Conservation (phyloP, 768 basidiomycete species). For the Russula sp. region DNA sequence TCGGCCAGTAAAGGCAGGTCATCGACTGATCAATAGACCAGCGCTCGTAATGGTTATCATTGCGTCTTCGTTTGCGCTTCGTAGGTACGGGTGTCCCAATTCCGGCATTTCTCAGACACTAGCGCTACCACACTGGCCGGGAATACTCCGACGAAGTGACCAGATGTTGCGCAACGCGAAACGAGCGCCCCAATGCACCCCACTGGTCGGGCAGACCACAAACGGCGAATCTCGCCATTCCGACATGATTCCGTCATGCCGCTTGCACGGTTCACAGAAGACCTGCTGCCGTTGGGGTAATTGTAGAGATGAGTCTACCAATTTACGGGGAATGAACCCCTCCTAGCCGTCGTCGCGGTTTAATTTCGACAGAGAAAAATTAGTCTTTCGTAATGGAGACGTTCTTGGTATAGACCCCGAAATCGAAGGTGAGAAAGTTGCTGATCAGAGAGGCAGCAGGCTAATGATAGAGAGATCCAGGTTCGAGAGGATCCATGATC, state of each 20-base stretch:
- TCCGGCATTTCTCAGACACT: background rate
- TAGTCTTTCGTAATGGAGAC: constrained; percentile 1
- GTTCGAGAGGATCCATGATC: constrained; percentile 4
- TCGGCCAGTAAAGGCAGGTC: constrained; percentile 11
- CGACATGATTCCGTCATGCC: constrained; percentile 15
- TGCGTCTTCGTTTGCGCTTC: constrained; percentile 5
- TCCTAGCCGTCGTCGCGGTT: constrained; percentile 8
- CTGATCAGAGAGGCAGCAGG: background rate
- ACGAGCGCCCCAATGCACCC: background rate
- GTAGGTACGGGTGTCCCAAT: constrained; percentile 7
- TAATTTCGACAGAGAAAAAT: background rate
- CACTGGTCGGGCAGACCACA: background rate
- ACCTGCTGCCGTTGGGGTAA: constrained; percentile 8
- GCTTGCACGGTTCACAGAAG: constrained; percentile 14
- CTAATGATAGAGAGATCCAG: background rate
- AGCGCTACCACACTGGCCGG: background rate
- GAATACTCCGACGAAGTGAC: constrained; percentile 1
- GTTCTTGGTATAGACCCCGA: background rate
- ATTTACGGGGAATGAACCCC: constrained; percentile 8
- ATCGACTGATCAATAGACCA: constrained; percentile 11
- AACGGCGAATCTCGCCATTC: constrained; percentile 12
- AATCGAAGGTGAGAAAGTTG: background rate
- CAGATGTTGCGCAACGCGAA: constrained; percentile 5
- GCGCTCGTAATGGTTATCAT: constrained; percentile 5
- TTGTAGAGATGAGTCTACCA: background rate